A percentile compares a stretch with the other conserved stretches of the same genome.
phyloP scores from a whole-genome alignment of 176 grass and related monocot species.

The Lolium multiflorum region DNA sequence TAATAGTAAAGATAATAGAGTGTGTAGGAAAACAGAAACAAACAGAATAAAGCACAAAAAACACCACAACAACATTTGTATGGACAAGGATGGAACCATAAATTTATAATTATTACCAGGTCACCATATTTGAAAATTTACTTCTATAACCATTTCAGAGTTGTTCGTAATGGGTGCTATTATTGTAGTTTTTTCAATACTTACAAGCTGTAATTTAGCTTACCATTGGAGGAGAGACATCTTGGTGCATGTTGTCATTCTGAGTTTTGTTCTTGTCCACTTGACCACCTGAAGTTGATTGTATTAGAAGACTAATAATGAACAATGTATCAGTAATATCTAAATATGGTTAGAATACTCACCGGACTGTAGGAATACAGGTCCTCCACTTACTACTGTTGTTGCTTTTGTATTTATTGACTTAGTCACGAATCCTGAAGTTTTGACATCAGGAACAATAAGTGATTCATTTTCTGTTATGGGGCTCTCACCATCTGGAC shows the following conservation, averaged over 20 bases:
- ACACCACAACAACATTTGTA: slow-evolving; percentile 13
- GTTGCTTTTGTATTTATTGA: slow-evolving; percentile 23
- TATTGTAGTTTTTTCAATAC: slow-evolving; percentile 28
- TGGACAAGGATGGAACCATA: not conserved
- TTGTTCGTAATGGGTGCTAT: not conserved
- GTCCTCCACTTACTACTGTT: not conserved
- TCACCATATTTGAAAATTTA: slow-evolving; percentile 3
- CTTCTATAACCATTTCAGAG: slow-evolving; percentile 1
- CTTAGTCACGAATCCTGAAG: slow-evolving; percentile 2
- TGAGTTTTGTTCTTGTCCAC: slow-evolving; percentile 18
- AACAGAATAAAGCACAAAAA: slow-evolving; percentile 24
- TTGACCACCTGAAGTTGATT: slow-evolving; percentile 44
- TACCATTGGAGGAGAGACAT: slow-evolving; percentile 32
- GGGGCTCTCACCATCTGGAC: not conserved
- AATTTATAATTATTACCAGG: slow-evolving; percentile 13
- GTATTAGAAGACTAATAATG: slow-evolving; percentile 33
- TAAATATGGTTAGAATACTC: slow-evolving; percentile 34
- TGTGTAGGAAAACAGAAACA: not conserved
- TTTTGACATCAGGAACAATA: slow-evolving; percentile 18
- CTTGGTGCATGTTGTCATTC: slow-evolving; percentile 8
- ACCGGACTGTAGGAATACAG: slow-evolving; percentile 11
- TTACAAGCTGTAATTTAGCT: slow-evolving; percentile 32
- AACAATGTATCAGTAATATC: slow-evolving; percentile 8
- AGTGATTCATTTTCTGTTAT: slow-evolving; percentile 10
- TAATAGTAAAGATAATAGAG: not conserved